Base-by-base conservation (phyloP, 257 asterid species). In the Rauvolfia tetraphylla region DNA sequence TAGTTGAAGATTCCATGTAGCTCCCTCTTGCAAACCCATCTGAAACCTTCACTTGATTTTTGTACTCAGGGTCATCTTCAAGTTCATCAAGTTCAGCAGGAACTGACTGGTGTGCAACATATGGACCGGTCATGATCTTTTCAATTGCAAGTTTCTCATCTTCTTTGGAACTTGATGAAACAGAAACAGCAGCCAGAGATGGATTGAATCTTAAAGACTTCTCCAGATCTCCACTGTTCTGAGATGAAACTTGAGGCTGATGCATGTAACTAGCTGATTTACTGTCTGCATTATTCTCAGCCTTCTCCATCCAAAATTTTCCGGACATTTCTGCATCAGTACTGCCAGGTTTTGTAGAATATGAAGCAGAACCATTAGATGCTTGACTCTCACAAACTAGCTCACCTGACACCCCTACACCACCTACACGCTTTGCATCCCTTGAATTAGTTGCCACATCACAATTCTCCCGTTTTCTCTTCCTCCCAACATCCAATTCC, bases 61-160 rank as follows among this genome's bases (percentile, higher is more conserved):
- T 79, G 66, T 49, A 74, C 44, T 74, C 83, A 46, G 79, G 83
- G 14, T 79, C 76, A 68, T 79, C 83, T 68, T 79, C 83, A n/a
- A 74, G 83, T 41, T 74, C 79, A 56, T 79, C 83, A 68, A 79
- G 75, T 69, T 79, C 83, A 7, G 53, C 66, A 74, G 79, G 78
- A 48, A 74, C 27, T 2, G 72, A 22, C 39, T 79, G 79, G 48
- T 67, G 79, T 7, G 74, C 63, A 57, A 49, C 75, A 73, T 79
- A 79, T 42, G 76, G 79, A 15, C 79, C 79, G 42, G 79, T 56
- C 76, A 74, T 79, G 22, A 79, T 74, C 75, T 74, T 74, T 65
- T 79, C 79, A 23, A 74, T 74, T 42, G 79, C 83, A 68, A 74
- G 71, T 34, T 79, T 74, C 56, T 79, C 83, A 68, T 74, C 76